A percentile compares a stretch with the other conserved stretches of the same genome.
These are phyloP conservation scores for Fusarium newnesense DNA, from an alignment of 2,329 filamentous ascomycete genomes.

Conservation along the genomic window DNA sequence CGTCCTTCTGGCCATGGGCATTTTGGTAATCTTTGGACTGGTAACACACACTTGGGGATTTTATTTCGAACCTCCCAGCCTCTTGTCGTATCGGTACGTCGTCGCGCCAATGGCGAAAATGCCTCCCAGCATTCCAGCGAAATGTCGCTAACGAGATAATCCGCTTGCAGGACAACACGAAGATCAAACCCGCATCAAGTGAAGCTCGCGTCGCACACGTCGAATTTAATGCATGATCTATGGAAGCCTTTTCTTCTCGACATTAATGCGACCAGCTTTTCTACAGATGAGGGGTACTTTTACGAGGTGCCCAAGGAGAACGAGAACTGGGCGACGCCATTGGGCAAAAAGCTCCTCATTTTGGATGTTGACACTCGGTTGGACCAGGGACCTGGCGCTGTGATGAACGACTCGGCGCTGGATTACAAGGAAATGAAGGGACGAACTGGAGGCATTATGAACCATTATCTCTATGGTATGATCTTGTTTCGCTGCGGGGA, in stretches of 20 bases:
- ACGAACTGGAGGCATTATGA: conserved; percentile 32
- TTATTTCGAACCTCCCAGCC: not conserved
- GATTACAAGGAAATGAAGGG: conserved; percentile 28
- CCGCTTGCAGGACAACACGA: not conserved
- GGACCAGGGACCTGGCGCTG: conserved; percentile 23
- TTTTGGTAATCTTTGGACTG: conserved; percentile 6
- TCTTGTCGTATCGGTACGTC: conserved; percentile 5
- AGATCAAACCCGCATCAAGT: not conserved
- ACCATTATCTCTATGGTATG: conserved; percentile 40
- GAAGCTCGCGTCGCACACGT: conserved; percentile 3
- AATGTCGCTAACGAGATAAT: not conserved
- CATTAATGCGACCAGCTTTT: conserved; percentile 2
- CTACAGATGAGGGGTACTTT: conserved; percentile 21
- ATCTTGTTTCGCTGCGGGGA: not conserved
- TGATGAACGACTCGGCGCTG: conserved; percentile 25
- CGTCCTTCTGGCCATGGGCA: conserved; percentile 7
- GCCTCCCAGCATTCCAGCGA: not conserved
- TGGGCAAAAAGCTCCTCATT: conserved; percentile 38
- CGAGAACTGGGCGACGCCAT: conserved; percentile 14
- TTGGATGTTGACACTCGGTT: conserved; percentile 33
- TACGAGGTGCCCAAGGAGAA: conserved; percentile 20
- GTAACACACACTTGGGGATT: conserved; percentile 4
- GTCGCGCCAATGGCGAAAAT: not conserved
- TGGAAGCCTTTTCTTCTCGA: conserved; percentile 35
- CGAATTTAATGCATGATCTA: conserved; percentile 15